Base-by-base conservation (phyloP, 129 eudicot genomes). In the Flaveria bidentis region DNA sequence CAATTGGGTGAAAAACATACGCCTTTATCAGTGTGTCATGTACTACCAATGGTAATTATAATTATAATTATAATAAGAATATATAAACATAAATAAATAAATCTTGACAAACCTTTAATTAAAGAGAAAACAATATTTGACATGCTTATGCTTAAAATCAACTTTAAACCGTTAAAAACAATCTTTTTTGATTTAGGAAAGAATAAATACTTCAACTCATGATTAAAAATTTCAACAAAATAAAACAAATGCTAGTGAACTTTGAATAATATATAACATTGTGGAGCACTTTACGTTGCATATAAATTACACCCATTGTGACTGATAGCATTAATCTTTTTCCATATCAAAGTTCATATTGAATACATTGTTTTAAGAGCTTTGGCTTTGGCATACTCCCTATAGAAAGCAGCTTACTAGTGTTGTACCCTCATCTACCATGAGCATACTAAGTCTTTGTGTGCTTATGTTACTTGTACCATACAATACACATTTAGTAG, bases 231-330 rank as follows among this genome's bases (percentile, higher is more conserved):
- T 33, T 61, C 55, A 75, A 75, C n/a, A 63, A 30, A 61, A 64
- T 75, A 75, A 47, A 14, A 44, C 33, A 78, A 84, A 88, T 88
- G 89, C 91, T 3, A 41, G 47, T 36, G 55, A 45, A 46, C 33
- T 75, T 61, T 58, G 71, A 62, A 61, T 62, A 45, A 49, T 20
- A 20, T 20, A 20, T 47, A 60, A 51, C 91, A 81, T 88, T 91
- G 90, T 49, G 88, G 86, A 30, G 88, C 96, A 75, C 84, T 88
- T 79, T 89, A 88, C 93, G 81, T 88, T 33, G 76, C 63, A 78
- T 78, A 78, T 78, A 78, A 78, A 78, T 69, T 25, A 69, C 60
- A 69, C 57, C 71, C 14, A 45, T 57, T 69, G 76, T 69, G 51
- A 69, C 63, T 17, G 63, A 49, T 44, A 25, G 18, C 25, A 42